Percentiles rank a stretch among this genome's conserved stretches.
Conservation (phyloP, 2,329 filamentous ascomycete genomes). For the Botryosphaeria dothidea region DNA sequence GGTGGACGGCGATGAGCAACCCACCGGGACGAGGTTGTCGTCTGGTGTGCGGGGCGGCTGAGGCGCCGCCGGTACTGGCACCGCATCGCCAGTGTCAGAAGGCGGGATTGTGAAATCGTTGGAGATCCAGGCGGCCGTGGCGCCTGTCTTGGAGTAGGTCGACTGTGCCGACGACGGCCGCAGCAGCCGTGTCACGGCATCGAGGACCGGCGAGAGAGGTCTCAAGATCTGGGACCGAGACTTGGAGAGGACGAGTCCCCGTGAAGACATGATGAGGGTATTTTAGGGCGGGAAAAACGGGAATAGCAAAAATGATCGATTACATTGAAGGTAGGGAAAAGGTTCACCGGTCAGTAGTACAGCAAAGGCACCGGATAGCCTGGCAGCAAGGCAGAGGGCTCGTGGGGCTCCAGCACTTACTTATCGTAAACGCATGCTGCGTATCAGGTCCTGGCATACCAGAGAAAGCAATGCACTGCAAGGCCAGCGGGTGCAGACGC, state of each 20-base stretch:
- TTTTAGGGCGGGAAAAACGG: neutral
- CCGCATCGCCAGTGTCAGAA: constrained; percentile 18
- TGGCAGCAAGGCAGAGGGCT: constrained; percentile 8
- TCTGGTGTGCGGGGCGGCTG: constrained; percentile 15
- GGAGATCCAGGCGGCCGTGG: constrained; percentile 11
- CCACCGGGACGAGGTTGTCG: constrained; percentile 10
- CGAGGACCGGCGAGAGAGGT: constrained; percentile 11
- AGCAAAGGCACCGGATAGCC: neutral
- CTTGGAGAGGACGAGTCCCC: constrained; percentile 27
- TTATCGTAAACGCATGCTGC: constrained; percentile 19
- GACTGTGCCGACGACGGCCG: constrained; percentile 15
- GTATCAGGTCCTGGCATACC: constrained; percentile 6
- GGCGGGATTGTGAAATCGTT: constrained; percentile 7
- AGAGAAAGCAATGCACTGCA: constrained; percentile 6
- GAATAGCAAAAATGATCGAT: constrained; percentile 7
- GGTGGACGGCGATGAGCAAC: constrained; percentile 22
- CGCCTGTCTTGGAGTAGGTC: constrained; percentile 6
- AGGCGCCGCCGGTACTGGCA: constrained; percentile 24
- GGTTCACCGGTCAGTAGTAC: constrained; percentile 11
- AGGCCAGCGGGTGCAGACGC: constrained; percentile 16
- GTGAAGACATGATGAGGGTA: constrained; percentile 1
- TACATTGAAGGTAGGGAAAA: constrained; percentile 11
- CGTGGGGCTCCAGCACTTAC: constrained; percentile 18
- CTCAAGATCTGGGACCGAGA: constrained; percentile 30
- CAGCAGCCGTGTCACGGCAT: constrained; percentile 12